Evolutionary conservation across 352 stramenopile species (phyloP).

Genomic region (Albugo laibachii): DNA sequence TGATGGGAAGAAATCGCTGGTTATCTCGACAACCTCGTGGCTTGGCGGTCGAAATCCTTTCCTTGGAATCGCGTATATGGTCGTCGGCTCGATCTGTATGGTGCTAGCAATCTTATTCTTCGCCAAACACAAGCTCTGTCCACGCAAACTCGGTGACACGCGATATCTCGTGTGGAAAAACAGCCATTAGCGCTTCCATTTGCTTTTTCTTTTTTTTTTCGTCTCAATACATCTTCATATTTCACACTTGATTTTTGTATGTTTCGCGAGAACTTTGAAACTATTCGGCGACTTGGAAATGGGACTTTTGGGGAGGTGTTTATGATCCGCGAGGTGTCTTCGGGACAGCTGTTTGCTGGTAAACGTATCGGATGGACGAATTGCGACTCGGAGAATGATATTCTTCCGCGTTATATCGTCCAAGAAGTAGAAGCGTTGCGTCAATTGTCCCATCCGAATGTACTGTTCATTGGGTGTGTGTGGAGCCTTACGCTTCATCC

Average conservation of each 20-base stretch:
- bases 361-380: slow-evolving; percentile 18
- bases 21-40: slow-evolving; percentile 90
- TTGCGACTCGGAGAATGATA: slow-evolving; percentile 13
- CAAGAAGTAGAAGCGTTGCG: slow-evolving; percentile 59
- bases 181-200: slow-evolving; percentile 56
- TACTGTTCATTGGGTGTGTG: slow-evolving; percentile 5
- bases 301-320: slow-evolving; percentile 53
- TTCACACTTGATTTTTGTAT: not conserved
- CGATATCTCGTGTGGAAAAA: slow-evolving; percentile 94
- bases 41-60: slow-evolving; percentile 95
- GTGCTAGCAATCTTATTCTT: slow-evolving; percentile 89
- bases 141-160: slow-evolving; percentile 88
- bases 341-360: slow-evolving; percentile 23
- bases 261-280: slow-evolving; percentile 25
- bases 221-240: not conserved
- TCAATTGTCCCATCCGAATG: slow-evolving; percentile 46
- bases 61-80: slow-evolving; percentile 91
- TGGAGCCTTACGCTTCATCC: not conserved
- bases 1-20: slow-evolving; percentile 90
- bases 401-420: slow-evolving; percentile 35
- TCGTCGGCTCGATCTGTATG: slow-evolving; percentile 88
- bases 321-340: slow-evolving; percentile 18
- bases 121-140: slow-evolving; percentile 88
- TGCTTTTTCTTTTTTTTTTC: not conserved
- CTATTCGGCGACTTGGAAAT: slow-evolving; percentile 41